Base-by-base conservation (phyloP, 306 rosid species). In the Lathyrus sativus region DNA sequence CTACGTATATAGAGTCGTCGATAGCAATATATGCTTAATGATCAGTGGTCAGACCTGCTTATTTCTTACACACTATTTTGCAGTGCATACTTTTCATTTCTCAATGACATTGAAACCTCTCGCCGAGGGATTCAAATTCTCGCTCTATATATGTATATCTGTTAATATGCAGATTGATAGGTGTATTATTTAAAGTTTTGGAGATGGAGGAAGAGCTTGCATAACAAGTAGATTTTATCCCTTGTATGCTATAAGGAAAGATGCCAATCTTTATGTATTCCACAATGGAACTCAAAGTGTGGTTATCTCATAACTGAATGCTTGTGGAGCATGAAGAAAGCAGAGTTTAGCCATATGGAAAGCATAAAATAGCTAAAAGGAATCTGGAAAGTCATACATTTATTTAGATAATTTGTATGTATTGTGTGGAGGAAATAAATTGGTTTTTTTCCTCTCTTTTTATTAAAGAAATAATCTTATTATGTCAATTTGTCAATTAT, bases 191-290 rank as follows among this genome's bases (percentile, higher is more conserved):
- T 50, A 62, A 49, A 62, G 67, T 39, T 62, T 62, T 62, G 67
- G 67, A 24, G 67, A 18, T 62, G 67, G 50, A 61, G 66, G 66
- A 1, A 62, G 12, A 12, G 67, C 8, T 62, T 41, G 49, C 10
- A 62, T 62, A 39, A 62, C 67, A 39, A 39, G 67, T 62, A 62
- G 67, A 62, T 49, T 19, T 18, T 62, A 62, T 62, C 67, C 67
- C 3, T 18, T 5, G 4, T 62, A 39, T 48, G 67, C 67, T 2
- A 39, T 62, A 39, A 35, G 22, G 11, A 11, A 39, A 39, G 49
- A 62, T 39, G 67, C 67, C 1, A 17, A 62, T 62, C 67, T 62
- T 39, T 38, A 10, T 62, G 67, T 18, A 18, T 61, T 61, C 67
- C 38, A 61, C 10, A 3, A 61, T 17, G 67, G 67, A 61, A 61